A percentile compares a stretch with the other conserved stretches of the same genome.
Evolutionary conservation across 1,284 basidiomycete species (phyloP).

Genomic region (Irpex rosettiformis): DNA sequence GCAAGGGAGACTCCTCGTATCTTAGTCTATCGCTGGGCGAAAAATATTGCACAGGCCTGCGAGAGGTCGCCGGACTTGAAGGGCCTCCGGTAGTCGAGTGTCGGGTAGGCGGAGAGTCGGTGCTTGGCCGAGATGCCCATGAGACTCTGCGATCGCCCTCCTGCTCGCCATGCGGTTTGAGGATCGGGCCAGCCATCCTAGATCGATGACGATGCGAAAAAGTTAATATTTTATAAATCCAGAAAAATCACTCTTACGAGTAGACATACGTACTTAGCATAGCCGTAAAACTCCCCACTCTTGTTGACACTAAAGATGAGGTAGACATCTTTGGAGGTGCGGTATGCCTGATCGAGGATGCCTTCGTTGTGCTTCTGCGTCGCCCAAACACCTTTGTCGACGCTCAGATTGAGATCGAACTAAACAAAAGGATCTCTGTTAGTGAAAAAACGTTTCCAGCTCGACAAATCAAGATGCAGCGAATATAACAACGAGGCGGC

Average conservation of each 20-base stretch:
- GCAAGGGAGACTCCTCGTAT: conserved; percentile 42
- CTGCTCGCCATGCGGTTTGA: conserved; percentile 19
- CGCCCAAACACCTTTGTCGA: conserved; percentile 83
- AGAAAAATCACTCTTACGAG: neutral
- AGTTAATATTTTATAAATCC: neutral
- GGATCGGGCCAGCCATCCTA: conserved; percentile 66
- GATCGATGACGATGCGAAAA: neutral
- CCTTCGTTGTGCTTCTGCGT: conserved; percentile 94
- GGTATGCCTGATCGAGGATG: conserved; percentile 85
- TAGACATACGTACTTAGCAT: conserved; percentile 65
- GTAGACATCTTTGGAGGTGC: conserved; percentile 83
- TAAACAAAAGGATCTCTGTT: conserved; percentile 30
- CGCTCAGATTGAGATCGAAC: conserved; percentile 83
- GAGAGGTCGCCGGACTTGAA: conserved; percentile 22
- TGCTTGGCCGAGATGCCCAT: conserved; percentile 50
- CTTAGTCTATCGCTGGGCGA: conserved; percentile 37
- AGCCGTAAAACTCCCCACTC: conserved; percentile 88
- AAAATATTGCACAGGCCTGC: conserved; percentile 29
- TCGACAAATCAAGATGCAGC: neutral
- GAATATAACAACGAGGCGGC: too few relatives aligned
- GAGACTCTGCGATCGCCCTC: conserved; percentile 46
- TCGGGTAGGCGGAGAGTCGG: conserved; percentile 31
- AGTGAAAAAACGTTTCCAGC: neutral
- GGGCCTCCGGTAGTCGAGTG: conserved; percentile 20
- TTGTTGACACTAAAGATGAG: conserved; percentile 93